A percentile compares a stretch with the other conserved stretches of the same genome.
Evolutionary conservation across 768 basidiomycete genomes (phyloP).

Genomic region (Tricholomella constricta): DNA sequence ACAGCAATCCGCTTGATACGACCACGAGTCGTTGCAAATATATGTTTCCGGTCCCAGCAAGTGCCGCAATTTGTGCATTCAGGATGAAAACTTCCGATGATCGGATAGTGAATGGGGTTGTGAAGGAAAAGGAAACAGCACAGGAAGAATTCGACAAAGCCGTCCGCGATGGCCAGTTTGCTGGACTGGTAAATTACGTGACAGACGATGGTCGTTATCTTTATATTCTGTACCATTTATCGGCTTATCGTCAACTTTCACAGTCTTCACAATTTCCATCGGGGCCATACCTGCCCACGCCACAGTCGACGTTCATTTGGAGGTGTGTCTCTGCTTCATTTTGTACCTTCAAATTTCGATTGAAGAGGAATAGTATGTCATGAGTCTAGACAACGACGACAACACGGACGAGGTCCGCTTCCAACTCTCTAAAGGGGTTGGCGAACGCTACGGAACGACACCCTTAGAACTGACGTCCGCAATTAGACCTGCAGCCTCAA

Average conservation of each 20-base stretch:
- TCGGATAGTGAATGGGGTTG: slow-evolving; percentile 42
- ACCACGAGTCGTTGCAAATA: slow-evolving; percentile 51
- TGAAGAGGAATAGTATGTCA: slow-evolving; percentile 42
- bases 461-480: slow-evolving; percentile 39
- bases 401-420: slow-evolving; percentile 49
- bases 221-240: neutral
- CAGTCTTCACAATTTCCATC: slow-evolving; percentile 61
- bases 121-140: slow-evolving; percentile 50
- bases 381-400: slow-evolving; percentile 55
- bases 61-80: slow-evolving; percentile 57
- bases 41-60: slow-evolving; percentile 59
- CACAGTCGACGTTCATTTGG: slow-evolving; percentile 41
- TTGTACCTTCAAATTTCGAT: neutral
- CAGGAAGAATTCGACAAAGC: slow-evolving; percentile 41
- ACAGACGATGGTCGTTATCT: slow-evolving; percentile 54
- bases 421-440: slow-evolving; percentile 53
- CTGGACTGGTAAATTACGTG: slow-evolving; percentile 51
- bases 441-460: slow-evolving; percentile 51
- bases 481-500: slow-evolving; percentile 26
- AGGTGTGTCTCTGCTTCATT: slow-evolving; percentile 33
- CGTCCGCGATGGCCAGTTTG: slow-evolving; percentile 36
- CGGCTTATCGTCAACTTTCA: neutral
- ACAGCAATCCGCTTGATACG: slow-evolving; percentile 36
- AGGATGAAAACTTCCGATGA: slow-evolving; percentile 48
- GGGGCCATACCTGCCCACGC: slow-evolving; percentile 49